Conservation (phyloP, 2,329 filamentous ascomycete genomes). For the Colletotrichum sp. region DNA sequence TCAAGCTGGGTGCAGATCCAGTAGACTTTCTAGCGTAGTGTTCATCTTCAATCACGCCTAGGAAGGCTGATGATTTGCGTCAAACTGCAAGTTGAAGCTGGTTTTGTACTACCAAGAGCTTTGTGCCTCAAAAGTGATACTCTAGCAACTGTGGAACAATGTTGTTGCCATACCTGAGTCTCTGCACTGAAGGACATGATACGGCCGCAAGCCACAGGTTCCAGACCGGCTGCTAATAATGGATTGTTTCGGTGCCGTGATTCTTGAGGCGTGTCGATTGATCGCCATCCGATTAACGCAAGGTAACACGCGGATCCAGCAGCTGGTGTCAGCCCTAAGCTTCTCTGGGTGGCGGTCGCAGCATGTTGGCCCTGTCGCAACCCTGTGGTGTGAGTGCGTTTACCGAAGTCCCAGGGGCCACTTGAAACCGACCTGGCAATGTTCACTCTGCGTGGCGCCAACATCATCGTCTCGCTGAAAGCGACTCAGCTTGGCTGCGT, state of each 20-base stretch:
- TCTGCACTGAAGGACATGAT: not conserved
- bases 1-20: not conserved
- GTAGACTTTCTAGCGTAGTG: not conserved
- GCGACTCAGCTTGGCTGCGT: not conserved
- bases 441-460: not conserved
- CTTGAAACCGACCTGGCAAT: not conserved
- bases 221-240: not conserved
- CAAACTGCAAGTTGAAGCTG: not conserved
- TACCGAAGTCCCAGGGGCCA: not conserved
- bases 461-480: not conserved
- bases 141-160: not conserved
- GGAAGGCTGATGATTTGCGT: not conserved
- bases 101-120: not conserved
- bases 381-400: not conserved
- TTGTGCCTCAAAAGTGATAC: not conserved
- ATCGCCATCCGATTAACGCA: slow-evolving; percentile 8
- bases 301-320: not conserved
- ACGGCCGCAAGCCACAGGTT: not conserved
- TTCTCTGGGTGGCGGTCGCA: slow-evolving; percentile 1
- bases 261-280: not conserved
- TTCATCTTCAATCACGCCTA: not conserved
- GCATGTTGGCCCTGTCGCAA: not conserved
- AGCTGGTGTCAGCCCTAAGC: slow-evolving; percentile 14
- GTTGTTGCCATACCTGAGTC: not conserved
- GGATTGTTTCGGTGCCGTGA: not conserved